Evolutionary conservation across 1,284 basidiomycete species (phyloP).

Genomic region (Pseudozyma sp.): DNA sequence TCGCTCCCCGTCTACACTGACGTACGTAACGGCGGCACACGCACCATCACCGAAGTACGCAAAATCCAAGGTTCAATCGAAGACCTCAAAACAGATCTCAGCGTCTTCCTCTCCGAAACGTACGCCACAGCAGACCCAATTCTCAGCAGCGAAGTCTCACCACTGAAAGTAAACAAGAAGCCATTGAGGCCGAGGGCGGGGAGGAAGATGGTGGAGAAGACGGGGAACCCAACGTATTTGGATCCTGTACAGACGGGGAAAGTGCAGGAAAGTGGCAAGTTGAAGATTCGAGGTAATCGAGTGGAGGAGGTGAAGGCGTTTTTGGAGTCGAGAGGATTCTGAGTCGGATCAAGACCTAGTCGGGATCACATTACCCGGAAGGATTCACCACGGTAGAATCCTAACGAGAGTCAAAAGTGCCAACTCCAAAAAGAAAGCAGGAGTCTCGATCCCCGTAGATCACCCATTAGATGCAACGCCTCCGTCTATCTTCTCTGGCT

Average conservation of each 20-base stretch:
- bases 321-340: constrained; percentile 45
- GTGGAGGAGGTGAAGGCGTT: constrained; percentile 41
- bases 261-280: constrained; percentile 29
- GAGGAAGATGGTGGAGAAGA: constrained; percentile 12
- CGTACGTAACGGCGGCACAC: constrained; percentile 46
- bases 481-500: no score
- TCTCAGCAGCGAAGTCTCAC: not conserved
- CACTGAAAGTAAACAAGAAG: constrained; percentile 25
- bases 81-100: constrained; percentile 36
- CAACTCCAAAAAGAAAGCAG: no score
- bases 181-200: constrained; percentile 19
- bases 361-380: no score
- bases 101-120: constrained; percentile 28
- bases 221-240: constrained; percentile 18
- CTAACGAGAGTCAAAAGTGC: no score
- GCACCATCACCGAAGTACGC: constrained; percentile 51
- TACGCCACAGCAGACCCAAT: constrained; percentile 6
- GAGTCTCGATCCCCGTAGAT: no score
- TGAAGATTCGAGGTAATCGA: constrained; percentile 45
- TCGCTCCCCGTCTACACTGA: constrained; percentile 59
- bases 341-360: no score
- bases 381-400: no score
- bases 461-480: no score
- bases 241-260: constrained; percentile 28
- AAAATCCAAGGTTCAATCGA: constrained; percentile 52